Evolutionary conservation across 1,139 yeast species (phyloP), one percentile per base, ranked within the genome.

Genomic region (Hansenula sp.): DNA sequence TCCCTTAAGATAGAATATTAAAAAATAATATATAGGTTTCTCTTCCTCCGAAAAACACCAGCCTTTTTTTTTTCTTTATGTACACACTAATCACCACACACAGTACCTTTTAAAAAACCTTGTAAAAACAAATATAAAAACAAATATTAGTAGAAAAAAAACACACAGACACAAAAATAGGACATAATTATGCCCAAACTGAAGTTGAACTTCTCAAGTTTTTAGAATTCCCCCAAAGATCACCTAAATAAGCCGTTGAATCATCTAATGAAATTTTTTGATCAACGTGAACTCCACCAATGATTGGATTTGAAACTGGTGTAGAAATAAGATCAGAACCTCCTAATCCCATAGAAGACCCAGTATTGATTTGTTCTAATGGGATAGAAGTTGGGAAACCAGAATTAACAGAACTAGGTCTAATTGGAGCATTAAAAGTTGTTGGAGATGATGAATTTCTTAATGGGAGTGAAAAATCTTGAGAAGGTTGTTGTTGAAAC

Each of bases 191-290:
- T 2, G 55, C 57, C 57, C 57, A 53, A 26, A 53, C 56, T 10
- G 56, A 52, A 3, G 55, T 28, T 10, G 55, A 49, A 30, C 38
- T 45, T 37, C 51, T 48, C 27, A 45, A 34, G 8, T 46, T 37
- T 29, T 47, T 50, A 2, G 53, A 43, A 27, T 40, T 44, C 2
- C 53, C 54, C 57, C 57, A 53, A 25, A 53, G 47, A 28, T 52
- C 56, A 33, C 51, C 51, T 27, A 52, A 30, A 38, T 53, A 53
- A 11, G 44, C 29, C 3, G 42, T 34, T 2, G 52, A 40, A 19
- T 49, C 52, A 25, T 46, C 53, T 41, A 51, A 37, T 1, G 47
- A 34, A 13, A 48, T 12, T 22, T 40, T 45, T 36, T 46, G 42
- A 6, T 45, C 48, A 28, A 37, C 40, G 19, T 33, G 42, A 26